Base-by-base conservation (phyloP, 805 yeast genomes). In the Pichia phayaonensis region DNA sequence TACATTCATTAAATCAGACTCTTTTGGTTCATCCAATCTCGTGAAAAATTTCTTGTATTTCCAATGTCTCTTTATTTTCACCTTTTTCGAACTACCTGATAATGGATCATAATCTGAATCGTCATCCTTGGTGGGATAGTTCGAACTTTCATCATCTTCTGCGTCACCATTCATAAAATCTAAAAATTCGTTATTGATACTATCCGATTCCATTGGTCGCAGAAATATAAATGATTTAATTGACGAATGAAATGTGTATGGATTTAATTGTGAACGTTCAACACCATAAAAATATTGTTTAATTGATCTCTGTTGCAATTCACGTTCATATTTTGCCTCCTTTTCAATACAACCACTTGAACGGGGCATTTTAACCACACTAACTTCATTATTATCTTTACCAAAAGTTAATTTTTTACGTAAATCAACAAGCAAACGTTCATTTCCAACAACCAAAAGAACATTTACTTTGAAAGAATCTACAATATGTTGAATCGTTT, bases 241-340 rank as follows among this genome's bases (percentile, higher is more conserved):
- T 59, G 81, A 88, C 2, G 83, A 81, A 22, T 90, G 88, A 1
- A 89, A 79, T 6, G 95, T 86, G 65, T 83, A 90, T 2, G 99
- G 98, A 20, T 95, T 84, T 48, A 94, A 72, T 6, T 82, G 79
- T 5, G 80, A 75, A 43, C 74, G 74, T 20, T 74, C 67, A 7
- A 77, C 77, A 2, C 99, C 99, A 62, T 94, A 89, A 60, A 94
- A 94, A 65, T 94, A 94, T 61, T 90, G 95, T 61, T 81, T 81
- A 48, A 92, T 89, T 6, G 84, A 72, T 41, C 79, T 75, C 59
- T 90, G 88, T 64, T 92, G 98, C 22, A 76, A 48, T 38, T 83
- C 79, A 60, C 98, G 74, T 38, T 74, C 71, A 62, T 73, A 89
- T 13, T 78, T 71, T 48, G 83, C 92, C 52, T 85, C 92, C 27